A percentile compares a stretch with the other conserved stretches of the same genome.
Conservation (phyloP, 2,329 filamentous ascomycete genomes). For the Diaporthe sp. region DNA sequence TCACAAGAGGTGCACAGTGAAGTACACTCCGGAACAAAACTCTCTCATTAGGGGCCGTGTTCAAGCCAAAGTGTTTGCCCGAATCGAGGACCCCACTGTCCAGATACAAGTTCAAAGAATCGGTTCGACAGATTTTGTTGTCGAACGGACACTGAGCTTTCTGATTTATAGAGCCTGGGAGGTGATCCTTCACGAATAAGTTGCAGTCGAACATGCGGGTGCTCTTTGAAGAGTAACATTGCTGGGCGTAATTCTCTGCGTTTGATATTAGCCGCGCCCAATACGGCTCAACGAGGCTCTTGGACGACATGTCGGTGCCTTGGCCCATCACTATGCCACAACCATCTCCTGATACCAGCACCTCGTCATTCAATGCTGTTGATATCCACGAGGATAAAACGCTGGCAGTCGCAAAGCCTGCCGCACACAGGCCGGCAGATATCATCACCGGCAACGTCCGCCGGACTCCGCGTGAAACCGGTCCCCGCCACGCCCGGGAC, state of each 20-base stretch:
- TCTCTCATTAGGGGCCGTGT: constrained; percentile 38
- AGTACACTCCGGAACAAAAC: constrained; percentile 17
- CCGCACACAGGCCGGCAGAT: not conserved
- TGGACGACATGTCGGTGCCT: no score
- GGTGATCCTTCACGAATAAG: constrained; percentile 11
- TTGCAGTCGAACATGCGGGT: constrained; percentile 18
- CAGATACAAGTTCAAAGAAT: constrained; percentile 21
- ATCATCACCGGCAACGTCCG: not conserved
- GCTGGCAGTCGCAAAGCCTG: not conserved
- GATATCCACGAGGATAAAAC: constrained; percentile 7
- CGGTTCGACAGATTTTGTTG: constrained; percentile 29
- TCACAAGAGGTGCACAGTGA: constrained; percentile 23
- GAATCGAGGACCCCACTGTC: constrained; percentile 41
- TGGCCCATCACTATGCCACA: not conserved
- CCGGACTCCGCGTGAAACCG: not conserved
- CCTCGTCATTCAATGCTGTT: not conserved
- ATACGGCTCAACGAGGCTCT: not conserved
- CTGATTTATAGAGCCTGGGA: not conserved
- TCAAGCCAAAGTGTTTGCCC: constrained; percentile 42
- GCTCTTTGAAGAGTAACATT: constrained; percentile 41
- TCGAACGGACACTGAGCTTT: constrained; percentile 42
- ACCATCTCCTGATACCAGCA: not conserved
- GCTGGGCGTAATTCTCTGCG: constrained; percentile 38
- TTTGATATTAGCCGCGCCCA: not conserved
- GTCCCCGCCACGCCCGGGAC: not conserved